Evolutionary conservation across 2,329 filamentous ascomycete species (phyloP).

Genomic region (Esteya vermicola): DNA sequence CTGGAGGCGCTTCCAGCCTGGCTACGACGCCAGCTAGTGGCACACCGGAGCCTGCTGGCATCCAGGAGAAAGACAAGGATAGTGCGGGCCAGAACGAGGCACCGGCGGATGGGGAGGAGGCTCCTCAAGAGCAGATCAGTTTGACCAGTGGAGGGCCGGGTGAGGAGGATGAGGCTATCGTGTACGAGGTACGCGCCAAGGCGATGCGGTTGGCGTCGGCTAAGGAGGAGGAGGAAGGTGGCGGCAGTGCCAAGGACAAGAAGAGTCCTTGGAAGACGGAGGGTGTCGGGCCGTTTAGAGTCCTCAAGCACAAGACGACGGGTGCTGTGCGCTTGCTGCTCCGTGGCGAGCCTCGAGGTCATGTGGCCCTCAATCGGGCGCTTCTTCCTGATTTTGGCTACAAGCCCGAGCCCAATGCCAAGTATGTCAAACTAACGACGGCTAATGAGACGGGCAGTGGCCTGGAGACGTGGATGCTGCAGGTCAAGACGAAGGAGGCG

Average conservation of each 20-base stretch:
- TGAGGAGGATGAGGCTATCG: constrained; percentile 56
- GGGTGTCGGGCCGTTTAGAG: constrained; percentile 56
- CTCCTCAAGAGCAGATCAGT: constrained; percentile 54
- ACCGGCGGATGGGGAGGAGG: constrained; percentile 38
- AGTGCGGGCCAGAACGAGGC: constrained; percentile 24
- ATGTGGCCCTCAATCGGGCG: constrained; percentile 57
- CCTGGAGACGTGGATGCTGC: constrained; percentile 56
- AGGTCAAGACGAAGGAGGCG: constrained; percentile 50
- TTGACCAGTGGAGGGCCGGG: constrained; percentile 52
- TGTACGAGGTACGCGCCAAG: constrained; percentile 60
- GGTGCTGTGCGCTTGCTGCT: constrained; percentile 54
- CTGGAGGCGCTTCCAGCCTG: constrained; percentile 45
- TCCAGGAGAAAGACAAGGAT: constrained; percentile 25
- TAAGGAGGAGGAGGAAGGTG: constrained; percentile 27
- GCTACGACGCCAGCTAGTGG: constrained; percentile 44
- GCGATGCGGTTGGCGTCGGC: constrained; percentile 45
- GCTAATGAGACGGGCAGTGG: constrained; percentile 42
- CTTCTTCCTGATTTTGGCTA: constrained; percentile 50
- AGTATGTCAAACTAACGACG: constrained; percentile 45
- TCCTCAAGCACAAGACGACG: constrained; percentile 61
- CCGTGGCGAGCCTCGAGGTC: constrained; percentile 61
- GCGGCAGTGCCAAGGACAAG: constrained; percentile 26
- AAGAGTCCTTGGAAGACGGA: constrained; percentile 51
- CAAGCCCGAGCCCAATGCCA: constrained; percentile 36
- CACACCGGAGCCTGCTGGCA: constrained; percentile 40